Percentiles rank a stretch among this genome's conserved stretches.
These are phyloP conservation scores for Ampelocalamus luodianensis DNA, from an alignment of 176 grass and related monocot species.

Conservation along the genomic window DNA sequence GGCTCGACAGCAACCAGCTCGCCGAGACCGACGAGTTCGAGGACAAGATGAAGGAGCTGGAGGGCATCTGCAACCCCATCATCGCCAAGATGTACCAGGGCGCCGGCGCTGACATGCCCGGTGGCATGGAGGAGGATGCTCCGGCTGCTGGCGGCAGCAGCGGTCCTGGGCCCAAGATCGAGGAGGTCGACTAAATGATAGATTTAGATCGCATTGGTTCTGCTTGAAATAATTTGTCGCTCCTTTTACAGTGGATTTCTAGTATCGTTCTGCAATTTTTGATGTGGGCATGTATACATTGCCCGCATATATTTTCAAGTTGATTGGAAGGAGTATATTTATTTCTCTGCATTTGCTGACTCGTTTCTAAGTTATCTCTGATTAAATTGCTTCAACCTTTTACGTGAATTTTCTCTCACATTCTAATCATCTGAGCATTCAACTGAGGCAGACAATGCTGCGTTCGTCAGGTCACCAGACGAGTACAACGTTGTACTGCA, in stretches of 20 bases:
- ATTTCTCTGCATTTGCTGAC: neutral
- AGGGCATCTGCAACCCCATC: conserved; percentile 86
- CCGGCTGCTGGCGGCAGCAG: conserved; percentile 57
- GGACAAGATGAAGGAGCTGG: conserved; percentile 94
- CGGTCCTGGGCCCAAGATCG: conserved; percentile 85
- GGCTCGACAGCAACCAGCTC: conserved; percentile 84
- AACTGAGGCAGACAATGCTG: neutral
- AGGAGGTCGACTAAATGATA: conserved; percentile 78
- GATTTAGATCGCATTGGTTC: neutral
- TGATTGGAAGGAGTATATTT: neutral
- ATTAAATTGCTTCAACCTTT: neutral
- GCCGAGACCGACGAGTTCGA: conserved; percentile 85
- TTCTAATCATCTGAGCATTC: neutral
- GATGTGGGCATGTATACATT: neutral
- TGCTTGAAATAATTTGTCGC: conserved; percentile 36
- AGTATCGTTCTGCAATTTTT: conserved; percentile 14
- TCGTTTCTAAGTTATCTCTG: neutral
- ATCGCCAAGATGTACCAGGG: conserved; percentile 97
- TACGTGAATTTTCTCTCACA: neutral
- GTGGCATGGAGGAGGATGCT: conserved; percentile 72
- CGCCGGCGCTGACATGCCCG: conserved; percentile 59
- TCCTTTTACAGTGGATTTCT: neutral
- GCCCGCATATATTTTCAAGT: conserved; percentile 4
- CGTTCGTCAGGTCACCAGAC: neutral
- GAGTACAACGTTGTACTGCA: neutral